A percentile compares a stretch with the other conserved stretches of the same genome.
These are phyloP conservation scores for Aspergillus clavatus DNA, from an alignment of 2,329 filamentous ascomycete genomes.

Conservation along the genomic window DNA sequence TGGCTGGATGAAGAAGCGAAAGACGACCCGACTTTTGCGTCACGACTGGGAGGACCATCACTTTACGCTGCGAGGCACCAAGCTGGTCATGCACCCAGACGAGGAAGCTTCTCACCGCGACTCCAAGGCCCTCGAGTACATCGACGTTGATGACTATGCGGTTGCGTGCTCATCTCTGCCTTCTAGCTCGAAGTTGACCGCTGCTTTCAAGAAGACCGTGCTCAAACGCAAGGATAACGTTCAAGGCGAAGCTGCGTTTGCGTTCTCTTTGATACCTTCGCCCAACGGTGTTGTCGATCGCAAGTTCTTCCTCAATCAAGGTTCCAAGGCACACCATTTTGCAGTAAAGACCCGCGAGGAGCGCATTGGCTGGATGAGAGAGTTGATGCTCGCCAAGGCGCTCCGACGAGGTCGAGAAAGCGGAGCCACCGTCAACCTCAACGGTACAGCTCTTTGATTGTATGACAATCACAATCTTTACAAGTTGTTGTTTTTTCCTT, in stretches of 20 bases:
- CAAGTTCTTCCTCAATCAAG: constrained; percentile 38
- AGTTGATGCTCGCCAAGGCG: constrained; percentile 45
- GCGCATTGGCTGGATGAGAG: constrained; percentile 77
- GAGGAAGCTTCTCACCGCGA: constrained; percentile 18
- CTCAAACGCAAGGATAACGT: constrained; percentile 40
- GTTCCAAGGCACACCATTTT: constrained; percentile 86
- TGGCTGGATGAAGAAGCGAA: constrained; percentile 57
- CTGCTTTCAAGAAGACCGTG: constrained; percentile 66
- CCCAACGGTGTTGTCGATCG: constrained; percentile 37
- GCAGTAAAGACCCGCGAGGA: constrained; percentile 82
- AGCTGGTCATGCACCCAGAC: constrained; percentile 44
- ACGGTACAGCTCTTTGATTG: constrained; percentile 32
- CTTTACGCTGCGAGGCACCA: constrained; percentile 73
- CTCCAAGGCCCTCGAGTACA: constrained; percentile 65
- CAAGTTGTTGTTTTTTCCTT: constrained; percentile 1
- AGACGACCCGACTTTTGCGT: constrained; percentile 69
- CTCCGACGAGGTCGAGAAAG: constrained; percentile 28
- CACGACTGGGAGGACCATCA: constrained; percentile 92
- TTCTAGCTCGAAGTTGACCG: constrained; percentile 73
- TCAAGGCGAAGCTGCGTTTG: constrained; percentile 33
- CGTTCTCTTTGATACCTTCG: constrained; percentile 41
- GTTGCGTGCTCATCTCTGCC: constrained; percentile 65
- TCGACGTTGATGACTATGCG: constrained; percentile 54
- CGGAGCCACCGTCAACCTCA: constrained; percentile 63
- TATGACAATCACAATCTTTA: background rate